Percentiles rank a stretch among this genome's conserved stretches.
phyloP scores from a whole-genome alignment of 192 early-diverging fungal genomes.

The Entomortierella chlamydospora region DNA sequence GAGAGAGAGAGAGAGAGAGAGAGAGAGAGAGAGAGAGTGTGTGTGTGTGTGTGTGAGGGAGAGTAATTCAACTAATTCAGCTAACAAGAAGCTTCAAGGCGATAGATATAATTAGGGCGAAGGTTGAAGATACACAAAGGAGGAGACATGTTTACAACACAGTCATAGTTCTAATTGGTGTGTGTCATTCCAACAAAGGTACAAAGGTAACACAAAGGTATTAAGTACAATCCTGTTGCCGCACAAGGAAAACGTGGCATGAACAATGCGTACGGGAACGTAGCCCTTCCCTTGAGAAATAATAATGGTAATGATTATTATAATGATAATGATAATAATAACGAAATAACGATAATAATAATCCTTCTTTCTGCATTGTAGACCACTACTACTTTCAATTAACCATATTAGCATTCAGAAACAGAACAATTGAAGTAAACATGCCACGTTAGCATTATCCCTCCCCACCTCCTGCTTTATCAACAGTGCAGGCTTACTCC shows the following conservation, averaged over 20 bases:
- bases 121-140: too few relatives aligned
- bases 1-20: not conserved
- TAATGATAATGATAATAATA: too few relatives aligned
- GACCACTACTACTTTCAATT: too few relatives aligned
- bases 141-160: too few relatives aligned
- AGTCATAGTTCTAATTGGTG: too few relatives aligned
- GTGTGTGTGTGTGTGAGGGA: too few relatives aligned
- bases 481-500: not conserved
- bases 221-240: not conserved
- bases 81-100: too few relatives aligned
- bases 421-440: not conserved
- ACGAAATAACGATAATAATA: too few relatives aligned
- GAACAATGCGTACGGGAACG: conserved; percentile 22
- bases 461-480: not conserved
- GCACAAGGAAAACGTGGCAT: conserved; percentile 31
- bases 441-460: not conserved
- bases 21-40: too few relatives aligned
- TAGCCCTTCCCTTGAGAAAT: not conserved
- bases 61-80: too few relatives aligned
- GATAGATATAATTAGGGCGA: too few relatives aligned
- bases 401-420: too few relatives aligned
- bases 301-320: not conserved
- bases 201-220: not conserved
- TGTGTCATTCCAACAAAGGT: not conserved
- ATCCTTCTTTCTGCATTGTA: not conserved